Percentiles rank a stretch among this genome's conserved stretches.
phyloP scores from a whole-genome alignment of 371 early-diverging fungal genomes.

The Synchytrium microbalum region DNA sequence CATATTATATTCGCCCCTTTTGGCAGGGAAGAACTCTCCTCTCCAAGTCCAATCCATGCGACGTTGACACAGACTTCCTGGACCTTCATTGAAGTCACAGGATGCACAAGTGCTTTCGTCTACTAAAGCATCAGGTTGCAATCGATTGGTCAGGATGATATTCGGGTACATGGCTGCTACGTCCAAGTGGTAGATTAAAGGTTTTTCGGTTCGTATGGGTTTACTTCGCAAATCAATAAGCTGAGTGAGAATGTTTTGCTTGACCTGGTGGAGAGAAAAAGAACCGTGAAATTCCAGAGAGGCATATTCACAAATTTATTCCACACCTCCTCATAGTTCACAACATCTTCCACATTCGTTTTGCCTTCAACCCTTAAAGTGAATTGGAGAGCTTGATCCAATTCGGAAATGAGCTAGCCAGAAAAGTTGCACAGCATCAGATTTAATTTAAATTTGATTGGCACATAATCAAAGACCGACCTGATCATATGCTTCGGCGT shows the following conservation, averaged over 20 bases:
- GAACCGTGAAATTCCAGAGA: constrained; percentile 2
- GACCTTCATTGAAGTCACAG: constrained; percentile 86
- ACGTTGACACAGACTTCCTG: constrained; percentile 87
- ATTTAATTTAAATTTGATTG: too few species aligned
- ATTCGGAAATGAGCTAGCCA: constrained; percentile 68
- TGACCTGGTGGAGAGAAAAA: constrained; percentile 33
- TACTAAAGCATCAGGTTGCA: constrained; percentile 98
- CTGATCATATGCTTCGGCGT: constrained; percentile 64
- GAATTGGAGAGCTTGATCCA: constrained; percentile 88
- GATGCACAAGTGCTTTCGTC: constrained; percentile 85
- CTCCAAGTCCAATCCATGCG: constrained; percentile 97
- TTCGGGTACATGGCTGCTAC: constrained; percentile 99
- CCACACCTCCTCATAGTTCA: constrained; percentile 68
- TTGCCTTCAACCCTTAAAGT: constrained; percentile 79
- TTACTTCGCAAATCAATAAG: constrained; percentile 61
- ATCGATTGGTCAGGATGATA: constrained; percentile 97
- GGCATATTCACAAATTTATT: constrained; percentile 7
- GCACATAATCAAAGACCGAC: constrained; percentile 21
- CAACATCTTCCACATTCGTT: constrained; percentile 54
- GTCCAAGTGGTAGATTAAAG: constrained; percentile 98
- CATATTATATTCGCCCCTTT: constrained; percentile 85
- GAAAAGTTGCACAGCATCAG: constrained; percentile 6
- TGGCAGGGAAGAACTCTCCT: constrained; percentile 93
- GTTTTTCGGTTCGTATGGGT: constrained; percentile 69
- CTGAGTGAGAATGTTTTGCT: constrained; percentile 44